Conservation (phyloP, 2,329 filamentous ascomycete genomes). For the Diplodia seriata region DNA sequence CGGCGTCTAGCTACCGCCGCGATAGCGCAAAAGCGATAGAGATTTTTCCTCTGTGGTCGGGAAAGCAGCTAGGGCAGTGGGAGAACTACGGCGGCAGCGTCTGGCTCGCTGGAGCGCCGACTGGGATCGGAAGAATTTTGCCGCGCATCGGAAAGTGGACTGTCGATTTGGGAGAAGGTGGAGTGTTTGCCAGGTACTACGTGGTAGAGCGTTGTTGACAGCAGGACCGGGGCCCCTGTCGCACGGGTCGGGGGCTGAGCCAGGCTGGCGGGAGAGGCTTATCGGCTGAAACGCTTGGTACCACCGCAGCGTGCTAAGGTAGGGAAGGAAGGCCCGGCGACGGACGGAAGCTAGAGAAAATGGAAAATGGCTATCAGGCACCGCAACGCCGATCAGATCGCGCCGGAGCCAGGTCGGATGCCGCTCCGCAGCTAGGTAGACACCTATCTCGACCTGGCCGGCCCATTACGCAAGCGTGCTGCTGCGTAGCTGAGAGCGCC, state of each 20-base stretch:
- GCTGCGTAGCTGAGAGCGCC: not conserved
- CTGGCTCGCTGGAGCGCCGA: not conserved
- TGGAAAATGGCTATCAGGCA: conserved; percentile 22
- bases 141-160: conserved; percentile 12
- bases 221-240: conserved; percentile 8
- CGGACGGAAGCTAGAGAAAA: not conserved
- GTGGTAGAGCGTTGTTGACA: not conserved
- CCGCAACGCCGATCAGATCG: not conserved
- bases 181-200: not conserved
- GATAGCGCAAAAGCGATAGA: conserved; percentile 13
- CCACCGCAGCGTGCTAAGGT: conserved; percentile 12
- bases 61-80: not conserved
- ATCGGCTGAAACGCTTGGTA: conserved; percentile 30
- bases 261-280: conserved; percentile 29
- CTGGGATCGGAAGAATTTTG: conserved; percentile 3
- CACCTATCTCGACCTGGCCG: not conserved
- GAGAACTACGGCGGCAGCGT: not conserved
- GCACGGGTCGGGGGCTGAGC: conserved; percentile 21
- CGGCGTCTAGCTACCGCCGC: not conserved
- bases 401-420: not conserved
- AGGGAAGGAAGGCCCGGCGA: not conserved
- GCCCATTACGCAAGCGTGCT: not conserved
- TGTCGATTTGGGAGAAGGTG: not conserved
- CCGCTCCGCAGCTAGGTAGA: not conserved
- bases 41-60: not conserved